Evolutionary conservation across 139 green algal species (phyloP).

Genomic region (Chlorella sp.): DNA sequence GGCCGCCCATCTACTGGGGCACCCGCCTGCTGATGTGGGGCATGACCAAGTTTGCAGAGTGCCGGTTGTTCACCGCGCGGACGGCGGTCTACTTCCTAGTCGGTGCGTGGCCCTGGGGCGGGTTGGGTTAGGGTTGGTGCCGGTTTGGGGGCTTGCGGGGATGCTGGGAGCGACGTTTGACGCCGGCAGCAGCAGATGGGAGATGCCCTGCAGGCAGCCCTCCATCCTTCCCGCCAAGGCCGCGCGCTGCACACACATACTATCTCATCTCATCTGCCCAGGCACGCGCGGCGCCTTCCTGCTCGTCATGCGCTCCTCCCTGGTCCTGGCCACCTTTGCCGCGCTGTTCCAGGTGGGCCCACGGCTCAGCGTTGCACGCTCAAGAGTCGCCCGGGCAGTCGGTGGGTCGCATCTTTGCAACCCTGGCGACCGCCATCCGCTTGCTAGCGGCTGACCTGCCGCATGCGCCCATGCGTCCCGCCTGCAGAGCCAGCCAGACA

Average conservation of each 20-base stretch:
- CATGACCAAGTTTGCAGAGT: conserved; percentile 11
- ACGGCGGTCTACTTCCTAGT: conserved; percentile 30
- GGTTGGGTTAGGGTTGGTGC: not conserved
- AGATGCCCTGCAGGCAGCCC: too few relatives aligned
- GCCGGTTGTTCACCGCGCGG: not conserved
- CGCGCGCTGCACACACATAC: not conserved
- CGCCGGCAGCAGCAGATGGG: not conserved
- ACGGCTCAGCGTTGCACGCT: too few relatives aligned
- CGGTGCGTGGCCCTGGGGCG: not conserved
- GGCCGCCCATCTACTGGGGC: conserved; percentile 25
- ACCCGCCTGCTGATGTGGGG: conserved; percentile 3
- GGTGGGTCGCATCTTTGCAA: too few relatives aligned
- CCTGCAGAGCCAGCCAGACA: conserved; percentile 7
- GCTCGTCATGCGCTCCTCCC: conserved; percentile 19
- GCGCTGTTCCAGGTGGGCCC: conserved; percentile 10
- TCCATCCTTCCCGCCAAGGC: too few relatives aligned
- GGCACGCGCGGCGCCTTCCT: conserved; percentile 21
- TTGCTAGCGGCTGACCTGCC: too few relatives aligned
- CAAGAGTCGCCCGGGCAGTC: too few relatives aligned
- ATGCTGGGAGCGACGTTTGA: too few relatives aligned
- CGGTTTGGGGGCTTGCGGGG: too few relatives aligned
- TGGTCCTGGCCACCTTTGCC: conserved; percentile 23
- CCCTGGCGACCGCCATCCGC: too few relatives aligned
- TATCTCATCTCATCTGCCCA: not conserved
- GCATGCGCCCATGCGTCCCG: too few relatives aligned